Base-by-base conservation (phyloP, 202 grass and related monocot genomes). In the Carex arenaria region DNA sequence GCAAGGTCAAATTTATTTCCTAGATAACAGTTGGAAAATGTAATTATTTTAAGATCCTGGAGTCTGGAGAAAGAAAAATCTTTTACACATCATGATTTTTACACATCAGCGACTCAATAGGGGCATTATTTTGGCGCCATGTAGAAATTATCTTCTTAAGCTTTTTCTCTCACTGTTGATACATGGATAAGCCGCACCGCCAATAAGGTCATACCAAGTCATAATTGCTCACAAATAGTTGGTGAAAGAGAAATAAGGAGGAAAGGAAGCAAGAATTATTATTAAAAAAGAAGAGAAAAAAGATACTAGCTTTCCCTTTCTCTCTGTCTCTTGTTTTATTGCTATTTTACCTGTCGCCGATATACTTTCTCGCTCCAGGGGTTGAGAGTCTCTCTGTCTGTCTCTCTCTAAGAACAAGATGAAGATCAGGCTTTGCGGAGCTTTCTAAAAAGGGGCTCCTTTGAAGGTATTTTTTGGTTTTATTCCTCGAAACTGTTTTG, bases 211-310 rank as follows among this genome's bases (percentile, higher is more conserved):
- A 82, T 82, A 69, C 62, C 47, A 82, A 82, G 78, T 82, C 80
- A 82, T 82, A 69, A 82, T 82, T 67, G 80, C 80, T 82, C 64
- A 57, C 63, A 67, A 82, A 82, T 82, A 82, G 80, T 82, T 82
- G 80, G 63, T 82, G 80, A 82, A 81, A 81, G 79, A 81, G 34
- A 82, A 40, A 82, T 68, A 40, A 69, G 40, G 28, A 51, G 43
- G 51, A 56, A 82, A 34, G 7, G 20, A 49, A 51, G 45, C 80
- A 88, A 75, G 28, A 30, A 78, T 60, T 47, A 40, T 67, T 65
- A 72, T 82, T 61, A 91, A 76, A 10, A 74, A 64, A 47, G 17
- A 12, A 30, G 30, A 85, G 52, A 67, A 85, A 79, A 90, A 84
- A 84, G 61, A 66, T 83, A 83, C 85, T 67, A 76, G 72, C 72